Conservation (phyloP, 2,329 filamentous ascomycete genomes). For the Didymella keratinophila region DNA sequence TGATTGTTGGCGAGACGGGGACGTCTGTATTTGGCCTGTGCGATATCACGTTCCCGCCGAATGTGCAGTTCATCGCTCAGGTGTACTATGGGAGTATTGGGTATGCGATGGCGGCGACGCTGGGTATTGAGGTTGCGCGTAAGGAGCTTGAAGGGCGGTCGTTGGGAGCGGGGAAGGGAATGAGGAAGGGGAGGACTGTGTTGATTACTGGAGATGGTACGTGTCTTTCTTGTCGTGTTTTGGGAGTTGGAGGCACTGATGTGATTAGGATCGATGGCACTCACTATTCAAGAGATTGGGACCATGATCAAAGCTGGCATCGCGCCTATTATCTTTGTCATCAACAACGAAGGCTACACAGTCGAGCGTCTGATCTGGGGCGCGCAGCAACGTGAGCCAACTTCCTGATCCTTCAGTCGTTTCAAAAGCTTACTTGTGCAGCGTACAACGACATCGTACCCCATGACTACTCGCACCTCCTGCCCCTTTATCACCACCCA, state of each 20-base stretch:
- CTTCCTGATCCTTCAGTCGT: too few species aligned
- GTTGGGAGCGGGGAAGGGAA: neutral
- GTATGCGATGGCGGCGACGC: conserved; percentile 53
- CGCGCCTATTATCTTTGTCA: conserved; percentile 52
- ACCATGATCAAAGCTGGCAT: conserved; percentile 63
- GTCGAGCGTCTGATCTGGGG: conserved; percentile 59
- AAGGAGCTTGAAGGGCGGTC: conserved; percentile 50
- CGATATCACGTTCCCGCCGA: conserved; percentile 42
- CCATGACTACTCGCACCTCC: conserved; percentile 51
- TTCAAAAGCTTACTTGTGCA: too few species aligned
- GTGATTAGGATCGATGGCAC: conserved; percentile 61
- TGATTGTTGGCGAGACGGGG: conserved; percentile 54
- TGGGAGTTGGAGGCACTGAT: neutral
- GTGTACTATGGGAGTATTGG: conserved; percentile 57
- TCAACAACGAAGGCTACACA: conserved; percentile 59
- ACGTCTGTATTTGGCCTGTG: conserved; percentile 52
- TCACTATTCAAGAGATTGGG: conserved; percentile 71
- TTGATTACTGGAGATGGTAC: conserved; percentile 68
- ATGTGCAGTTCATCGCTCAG: conserved; percentile 48
- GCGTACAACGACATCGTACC: conserved; percentile 53
- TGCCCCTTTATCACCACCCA: conserved; percentile 52
- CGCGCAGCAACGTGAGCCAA: conserved; percentile 45
- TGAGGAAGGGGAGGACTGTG: conserved; percentile 54
- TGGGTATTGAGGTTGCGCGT: conserved; percentile 58
- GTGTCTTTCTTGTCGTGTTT: neutral